Percentiles rank a stretch among this genome's conserved stretches.
Evolutionary conservation across 2,329 filamentous ascomycete species (phyloP).

Genomic region (Colletotrichum somersetense): DNA sequence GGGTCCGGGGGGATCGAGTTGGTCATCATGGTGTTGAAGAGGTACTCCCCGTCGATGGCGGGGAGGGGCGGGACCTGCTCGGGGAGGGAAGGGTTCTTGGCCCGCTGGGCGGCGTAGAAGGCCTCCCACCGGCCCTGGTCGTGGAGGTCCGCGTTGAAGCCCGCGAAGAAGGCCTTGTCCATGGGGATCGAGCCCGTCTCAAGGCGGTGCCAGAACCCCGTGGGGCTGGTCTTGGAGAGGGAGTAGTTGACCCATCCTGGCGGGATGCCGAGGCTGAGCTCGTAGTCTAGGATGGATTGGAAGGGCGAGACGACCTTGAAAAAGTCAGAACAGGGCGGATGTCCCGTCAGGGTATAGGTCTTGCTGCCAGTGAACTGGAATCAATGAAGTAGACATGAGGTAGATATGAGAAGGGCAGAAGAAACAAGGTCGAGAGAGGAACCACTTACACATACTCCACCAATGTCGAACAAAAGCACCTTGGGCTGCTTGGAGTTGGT

Average conservation of each 20-base stretch:
- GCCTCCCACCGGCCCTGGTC: constrained; percentile 75
- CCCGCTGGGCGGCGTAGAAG: constrained; percentile 66
- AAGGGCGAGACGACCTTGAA: constrained; percentile 88
- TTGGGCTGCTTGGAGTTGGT: constrained; percentile 67
- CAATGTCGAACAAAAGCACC: constrained; percentile 92
- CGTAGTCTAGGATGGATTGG: constrained; percentile 93
- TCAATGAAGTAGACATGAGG: neutral
- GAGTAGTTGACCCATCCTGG: constrained; percentile 92
- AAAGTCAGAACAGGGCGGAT: constrained; percentile 2
- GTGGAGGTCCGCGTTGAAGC: constrained; percentile 81
- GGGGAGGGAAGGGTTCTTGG: constrained; percentile 56
- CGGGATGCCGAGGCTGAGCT: constrained; percentile 80
- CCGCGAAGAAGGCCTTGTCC: constrained; percentile 79
- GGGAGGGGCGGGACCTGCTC: constrained; percentile 72
- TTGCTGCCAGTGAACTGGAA: neutral
- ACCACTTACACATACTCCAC: constrained; percentile 90
- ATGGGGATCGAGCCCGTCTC: constrained; percentile 86
- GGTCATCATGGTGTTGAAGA: constrained; percentile 95
- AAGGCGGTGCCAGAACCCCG: constrained; percentile 88
- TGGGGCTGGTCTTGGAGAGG: constrained; percentile 81
- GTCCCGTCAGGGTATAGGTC: neutral
- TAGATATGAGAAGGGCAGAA: constrained; percentile 12
- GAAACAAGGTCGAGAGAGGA: constrained; percentile 13
- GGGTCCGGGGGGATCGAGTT: constrained; percentile 79
- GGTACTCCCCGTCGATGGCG: constrained; percentile 77